Base-by-base conservation (phyloP, 78 protist genomes). In the Polysphondylium violaceum region DNA sequence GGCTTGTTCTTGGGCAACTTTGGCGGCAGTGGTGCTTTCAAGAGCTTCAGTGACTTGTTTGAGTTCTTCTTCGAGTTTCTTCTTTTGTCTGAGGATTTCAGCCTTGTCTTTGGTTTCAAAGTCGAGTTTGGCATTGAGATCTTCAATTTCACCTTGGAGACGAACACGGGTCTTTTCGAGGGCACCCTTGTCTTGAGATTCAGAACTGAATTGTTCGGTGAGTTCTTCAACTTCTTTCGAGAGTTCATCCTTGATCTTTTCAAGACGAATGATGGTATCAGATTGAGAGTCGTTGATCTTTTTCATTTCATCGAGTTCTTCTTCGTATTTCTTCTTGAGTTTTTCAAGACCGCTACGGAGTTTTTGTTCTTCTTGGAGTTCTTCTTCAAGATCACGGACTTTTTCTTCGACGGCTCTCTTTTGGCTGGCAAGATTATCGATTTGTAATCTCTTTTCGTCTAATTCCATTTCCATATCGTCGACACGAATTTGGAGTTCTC, bases 291-390 rank as follows among this genome's bases (percentile, higher is more conserved):
- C 95, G 38, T 85, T 71, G 56, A 85, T 51, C 47, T 67, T 65
- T 40, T 73, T 73, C 87, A 92, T 64, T n/a, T 92, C 95, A 21
- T 86, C 95, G 36, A 92, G 23, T 60, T 92, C 95, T 23, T 77
- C 95, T 71, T 92, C 95, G 75, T 79, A 74, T 69, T 79, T 91
- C 83, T 74, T 76, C 89, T 90, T 90, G 64, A 78, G 58, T 73
- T 92, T 85, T 47, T 92, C 89, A 41, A 92, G 74, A 61, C 73
- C 85, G 17, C 23, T 19, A 65, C 86, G 86, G 14, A 76, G 61
- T 74, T 92, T 77, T 61, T 83, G 89, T 61, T 85, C 77, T 38
- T 92, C 93, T 36, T 53, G 65, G 35, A 92, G 27, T 8, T 92
- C 95, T 51, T 92, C 95, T 61, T 92, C 87, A 7, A 83, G 19